phyloP scores from a whole-genome alignment of 2,329 filamentous ascomycete genomes.

The Aspergillus melleus region DNA sequence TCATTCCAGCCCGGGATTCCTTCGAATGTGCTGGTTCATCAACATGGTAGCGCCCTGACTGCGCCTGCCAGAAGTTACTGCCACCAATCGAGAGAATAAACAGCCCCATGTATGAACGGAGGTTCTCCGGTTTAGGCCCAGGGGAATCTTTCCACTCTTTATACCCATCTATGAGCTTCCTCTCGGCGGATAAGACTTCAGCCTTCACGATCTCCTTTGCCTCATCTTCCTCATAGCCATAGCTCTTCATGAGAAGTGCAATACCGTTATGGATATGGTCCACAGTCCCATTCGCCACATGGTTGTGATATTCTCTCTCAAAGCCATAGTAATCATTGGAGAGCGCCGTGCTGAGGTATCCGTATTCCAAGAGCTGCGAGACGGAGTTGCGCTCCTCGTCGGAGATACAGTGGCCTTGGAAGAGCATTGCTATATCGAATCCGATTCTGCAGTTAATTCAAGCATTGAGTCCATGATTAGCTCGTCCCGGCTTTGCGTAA shows the following conservation, averaged over 20 bases:
- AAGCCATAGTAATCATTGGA: constrained; percentile 14
- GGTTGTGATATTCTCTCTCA: constrained; percentile 8
- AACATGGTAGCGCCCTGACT: background rate
- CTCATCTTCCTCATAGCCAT: constrained; percentile 13
- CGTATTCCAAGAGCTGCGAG: background rate
- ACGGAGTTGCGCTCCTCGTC: background rate
- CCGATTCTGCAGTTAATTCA: background rate
- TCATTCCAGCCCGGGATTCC: too few relatives aligned
- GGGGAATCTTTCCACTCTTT: constrained; percentile 4
- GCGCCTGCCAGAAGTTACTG: constrained; percentile 5
- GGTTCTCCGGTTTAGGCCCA: background rate
- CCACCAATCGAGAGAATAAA: constrained; percentile 3
- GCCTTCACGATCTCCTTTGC: constrained; percentile 7
- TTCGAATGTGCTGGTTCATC: background rate
- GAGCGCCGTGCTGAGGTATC: background rate
- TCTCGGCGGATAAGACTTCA: constrained; percentile 6
- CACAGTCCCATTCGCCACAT: background rate
- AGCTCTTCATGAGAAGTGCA: constrained; percentile 10
- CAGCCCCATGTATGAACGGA: background rate
- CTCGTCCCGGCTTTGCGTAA: background rate
- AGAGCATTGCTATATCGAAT: background rate
- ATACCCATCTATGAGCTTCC: constrained; percentile 4
- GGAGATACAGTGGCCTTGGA: background rate
- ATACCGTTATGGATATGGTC: constrained; percentile 11
- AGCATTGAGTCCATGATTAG: too few relatives aligned